Evolutionary conservation across 768 basidiomycete genomes (phyloP).

Genomic region (Lentinula guzmanii): DNA sequence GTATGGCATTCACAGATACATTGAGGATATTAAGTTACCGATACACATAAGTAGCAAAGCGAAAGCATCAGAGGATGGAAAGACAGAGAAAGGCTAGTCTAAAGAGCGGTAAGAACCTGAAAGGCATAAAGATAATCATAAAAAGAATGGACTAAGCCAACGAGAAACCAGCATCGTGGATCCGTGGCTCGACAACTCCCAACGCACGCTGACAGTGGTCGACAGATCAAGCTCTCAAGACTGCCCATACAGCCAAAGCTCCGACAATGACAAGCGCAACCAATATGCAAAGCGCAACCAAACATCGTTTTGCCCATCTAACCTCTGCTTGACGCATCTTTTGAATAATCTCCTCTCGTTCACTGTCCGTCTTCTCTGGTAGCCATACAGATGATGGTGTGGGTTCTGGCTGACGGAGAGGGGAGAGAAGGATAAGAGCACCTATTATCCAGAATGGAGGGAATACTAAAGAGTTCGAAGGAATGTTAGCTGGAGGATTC

Average conservation of each 20-base stretch:
- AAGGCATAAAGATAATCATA: background rate
- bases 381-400: slow-evolving; percentile 20
- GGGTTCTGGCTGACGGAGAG: slow-evolving; percentile 27
- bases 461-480: slow-evolving; percentile 26
- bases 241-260: background rate
- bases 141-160: background rate
- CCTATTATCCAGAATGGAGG: slow-evolving; percentile 45
- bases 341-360: slow-evolving; percentile 19
- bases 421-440: slow-evolving; percentile 30
- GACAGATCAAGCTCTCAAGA: background rate
- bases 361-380: slow-evolving; percentile 22
- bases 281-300: background rate
- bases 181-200: no score
- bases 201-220: background rate
- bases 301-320: slow-evolving; percentile 5
- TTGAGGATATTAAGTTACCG: background rate
- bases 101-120: background rate
- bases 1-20: background rate
- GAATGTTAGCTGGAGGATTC: background rate
- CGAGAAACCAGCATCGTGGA: background rate
- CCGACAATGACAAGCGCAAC: background rate
- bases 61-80: background rate
- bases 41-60: background rate
- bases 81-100: background rate
- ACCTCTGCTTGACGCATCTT: slow-evolving; percentile 14